These are phyloP conservation scores for Gossypium anomalum DNA, from an alignment of 345 rosid genomes.

Conservation along the genomic window DNA sequence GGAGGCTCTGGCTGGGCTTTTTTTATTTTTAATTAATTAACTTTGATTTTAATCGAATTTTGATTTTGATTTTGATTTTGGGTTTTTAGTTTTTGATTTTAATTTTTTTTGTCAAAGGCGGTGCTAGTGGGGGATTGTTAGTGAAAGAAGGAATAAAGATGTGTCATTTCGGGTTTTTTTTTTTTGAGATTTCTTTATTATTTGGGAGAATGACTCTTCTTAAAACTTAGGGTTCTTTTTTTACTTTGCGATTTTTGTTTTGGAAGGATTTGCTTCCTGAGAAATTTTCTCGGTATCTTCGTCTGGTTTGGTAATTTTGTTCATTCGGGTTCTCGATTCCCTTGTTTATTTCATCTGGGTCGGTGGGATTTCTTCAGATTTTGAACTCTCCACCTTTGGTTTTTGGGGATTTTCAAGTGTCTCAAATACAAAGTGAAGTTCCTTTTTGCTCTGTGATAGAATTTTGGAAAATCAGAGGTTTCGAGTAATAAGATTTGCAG, in stretches of 20 bases:
- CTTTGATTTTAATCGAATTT: slow-evolving; percentile 29
- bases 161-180: slow-evolving; percentile 27
- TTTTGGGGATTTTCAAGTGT: slow-evolving; percentile 24
- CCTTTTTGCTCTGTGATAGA: slow-evolving; percentile 13
- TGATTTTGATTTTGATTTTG: background rate
- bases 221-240: slow-evolving; percentile 29
- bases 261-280: background rate
- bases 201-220: slow-evolving; percentile 7
- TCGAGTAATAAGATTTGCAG: slow-evolving; percentile 14
- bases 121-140: slow-evolving; percentile 26
- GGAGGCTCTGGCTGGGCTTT: background rate
- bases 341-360: slow-evolving; percentile 26
- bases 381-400: background rate
- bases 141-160: slow-evolving; percentile 22
- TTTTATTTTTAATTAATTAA: slow-evolving; percentile 24
- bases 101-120: slow-evolving; percentile 9
- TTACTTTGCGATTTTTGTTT: slow-evolving; percentile 22
- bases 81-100: slow-evolving; percentile 26
- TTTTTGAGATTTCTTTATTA: slow-evolving; percentile 28
- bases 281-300: background rate
- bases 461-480: slow-evolving; percentile 14
- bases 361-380: slow-evolving; percentile 19
- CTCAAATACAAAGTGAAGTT: slow-evolving; percentile 8
- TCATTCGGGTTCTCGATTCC: slow-evolving; percentile 12
- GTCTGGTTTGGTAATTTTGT: slow-evolving; percentile 17